Percentiles rank a stretch among this genome's conserved stretches.
These are phyloP conservation scores for Diaporthe nobilis DNA, from an alignment of 2,329 filamentous ascomycete genomes.

Conservation along the genomic window DNA sequence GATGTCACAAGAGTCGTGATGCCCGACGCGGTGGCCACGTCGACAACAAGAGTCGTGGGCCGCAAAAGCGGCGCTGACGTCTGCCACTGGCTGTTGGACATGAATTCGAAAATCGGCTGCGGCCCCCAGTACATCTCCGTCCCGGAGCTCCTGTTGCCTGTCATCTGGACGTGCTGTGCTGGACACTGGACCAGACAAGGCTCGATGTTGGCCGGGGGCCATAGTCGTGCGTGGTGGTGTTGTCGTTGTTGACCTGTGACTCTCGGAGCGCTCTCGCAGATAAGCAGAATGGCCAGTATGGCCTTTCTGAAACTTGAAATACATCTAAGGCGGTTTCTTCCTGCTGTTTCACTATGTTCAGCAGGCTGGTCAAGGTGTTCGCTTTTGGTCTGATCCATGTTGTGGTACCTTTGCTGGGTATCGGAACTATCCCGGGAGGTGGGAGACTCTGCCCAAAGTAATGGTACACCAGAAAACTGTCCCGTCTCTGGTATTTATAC, in stretches of 20 bases:
- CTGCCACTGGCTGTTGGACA: constrained; percentile 16
- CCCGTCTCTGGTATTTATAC: background rate
- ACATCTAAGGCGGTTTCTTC: too few relatives aligned
- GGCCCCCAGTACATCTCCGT: constrained; percentile 2
- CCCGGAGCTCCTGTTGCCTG: constrained; percentile 14
- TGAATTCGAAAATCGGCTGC: constrained; percentile 21
- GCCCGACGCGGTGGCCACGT: background rate
- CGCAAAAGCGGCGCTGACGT: background rate
- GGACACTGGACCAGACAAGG: constrained; percentile 29
- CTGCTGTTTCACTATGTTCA: background rate
- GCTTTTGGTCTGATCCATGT: background rate
- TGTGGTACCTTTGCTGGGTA: background rate
- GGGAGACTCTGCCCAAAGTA: background rate
- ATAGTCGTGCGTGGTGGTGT: constrained; percentile 7
- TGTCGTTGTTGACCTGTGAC: background rate
- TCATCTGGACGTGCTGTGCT: constrained; percentile 30
- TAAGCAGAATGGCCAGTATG: background rate
- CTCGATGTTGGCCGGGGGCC: constrained; percentile 13
- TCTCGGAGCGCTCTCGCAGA: background rate
- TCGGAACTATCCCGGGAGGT: background rate
- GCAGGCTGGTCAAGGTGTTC: background rate
- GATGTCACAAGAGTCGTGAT: constrained; percentile 23
- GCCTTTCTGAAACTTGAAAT: background rate
- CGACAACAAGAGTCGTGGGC: background rate
- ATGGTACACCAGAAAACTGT: background rate